Conservation (phyloP, 2,329 filamentous ascomycete species). For the Didymella arachidicola region DNA sequence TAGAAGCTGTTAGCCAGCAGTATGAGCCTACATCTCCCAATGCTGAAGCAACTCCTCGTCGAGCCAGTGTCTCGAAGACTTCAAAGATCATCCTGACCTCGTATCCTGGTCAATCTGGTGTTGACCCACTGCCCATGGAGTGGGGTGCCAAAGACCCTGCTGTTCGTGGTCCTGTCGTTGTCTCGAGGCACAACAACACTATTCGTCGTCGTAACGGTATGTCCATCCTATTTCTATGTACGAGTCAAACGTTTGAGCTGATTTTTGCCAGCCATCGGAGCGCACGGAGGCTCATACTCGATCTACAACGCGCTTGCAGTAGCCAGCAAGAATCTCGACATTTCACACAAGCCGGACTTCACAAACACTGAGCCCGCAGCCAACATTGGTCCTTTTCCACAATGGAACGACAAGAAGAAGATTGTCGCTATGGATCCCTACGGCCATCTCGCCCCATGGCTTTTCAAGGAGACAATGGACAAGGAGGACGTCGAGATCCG, state of each 20-base stretch:
- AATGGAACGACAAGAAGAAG: constrained; percentile 90
- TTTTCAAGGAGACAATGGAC: constrained; percentile 80
- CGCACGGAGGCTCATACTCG: constrained; percentile 89
- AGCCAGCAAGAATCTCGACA: constrained; percentile 85
- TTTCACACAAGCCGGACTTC: constrained; percentile 79
- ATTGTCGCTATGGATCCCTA: constrained; percentile 98
- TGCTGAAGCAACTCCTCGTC: constrained; percentile 47
- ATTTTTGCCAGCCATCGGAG: constrained; percentile 65
- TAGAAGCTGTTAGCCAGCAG: constrained; percentile 51
- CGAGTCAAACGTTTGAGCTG: constrained; percentile 13
- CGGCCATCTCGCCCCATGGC: constrained; percentile 84
- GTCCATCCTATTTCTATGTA: constrained; percentile 14
- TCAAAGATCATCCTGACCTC: constrained; percentile 77
- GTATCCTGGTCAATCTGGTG: constrained; percentile 92
- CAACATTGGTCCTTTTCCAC: constrained; percentile 84
- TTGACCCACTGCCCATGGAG: constrained; percentile 86
- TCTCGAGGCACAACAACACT: constrained; percentile 77
- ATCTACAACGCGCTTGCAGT: constrained; percentile 95
- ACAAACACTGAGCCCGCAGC: constrained; percentile 92
- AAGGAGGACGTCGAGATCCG: constrained; percentile 84
- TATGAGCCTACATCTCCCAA: constrained; percentile 48
- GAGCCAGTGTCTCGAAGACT: constrained; percentile 56
- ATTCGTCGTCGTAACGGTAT: constrained; percentile 82
- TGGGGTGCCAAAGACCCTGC: constrained; percentile 83
- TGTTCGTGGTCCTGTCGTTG: constrained; percentile 85